A percentile compares a stretch with the other conserved stretches of the same genome.
These are phyloP conservation scores for Babesia bigemina DNA, from an alignment of 169 alveolate genomes.

Conservation along the genomic window DNA sequence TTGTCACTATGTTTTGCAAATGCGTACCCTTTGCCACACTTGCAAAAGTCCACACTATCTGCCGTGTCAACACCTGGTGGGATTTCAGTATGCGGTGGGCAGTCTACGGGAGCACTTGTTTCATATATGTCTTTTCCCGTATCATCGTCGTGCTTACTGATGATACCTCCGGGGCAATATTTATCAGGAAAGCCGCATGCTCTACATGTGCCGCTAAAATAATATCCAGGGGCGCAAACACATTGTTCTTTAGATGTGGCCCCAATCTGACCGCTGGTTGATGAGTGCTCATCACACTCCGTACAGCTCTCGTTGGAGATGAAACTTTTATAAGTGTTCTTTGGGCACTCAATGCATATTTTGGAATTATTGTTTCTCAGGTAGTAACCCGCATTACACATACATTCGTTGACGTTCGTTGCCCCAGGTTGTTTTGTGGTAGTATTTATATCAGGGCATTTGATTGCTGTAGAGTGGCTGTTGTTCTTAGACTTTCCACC, in stretches of 20 bases:
- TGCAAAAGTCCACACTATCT: constrained; percentile 75
- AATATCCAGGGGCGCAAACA: constrained; percentile 80
- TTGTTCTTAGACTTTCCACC: constrained; percentile 67
- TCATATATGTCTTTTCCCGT: constrained; percentile 24
- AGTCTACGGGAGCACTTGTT: constrained; percentile 71
- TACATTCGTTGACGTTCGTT: constrained; percentile 57
- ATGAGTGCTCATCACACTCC: constrained; percentile 75
- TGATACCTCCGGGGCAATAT: constrained; percentile 80
- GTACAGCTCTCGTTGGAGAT: constrained; percentile 79
- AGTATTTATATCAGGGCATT: constrained; percentile 67
- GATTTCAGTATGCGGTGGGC: constrained; percentile 78
- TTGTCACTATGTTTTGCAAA: constrained; percentile 42
- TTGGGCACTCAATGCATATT: constrained; percentile 73
- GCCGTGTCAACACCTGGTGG: constrained; percentile 83
- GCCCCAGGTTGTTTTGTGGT: constrained; percentile 56
- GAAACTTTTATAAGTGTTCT: constrained; percentile 69
- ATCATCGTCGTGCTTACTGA: constrained; percentile 1
- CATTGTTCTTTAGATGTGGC: constrained; percentile 77
- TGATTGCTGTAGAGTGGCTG: constrained; percentile 55
- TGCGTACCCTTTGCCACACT: constrained; percentile 82
- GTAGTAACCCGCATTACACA: constrained; percentile 73
- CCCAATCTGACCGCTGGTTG: constrained; percentile 61
- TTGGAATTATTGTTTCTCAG: constrained; percentile 10
- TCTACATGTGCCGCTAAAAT: constrained; percentile 72
- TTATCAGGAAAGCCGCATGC: constrained; percentile 73